phyloP scores from a whole-genome alignment of 495 filamentous ascomycete genomes.

The Hyaloscypha finlandica region DNA sequence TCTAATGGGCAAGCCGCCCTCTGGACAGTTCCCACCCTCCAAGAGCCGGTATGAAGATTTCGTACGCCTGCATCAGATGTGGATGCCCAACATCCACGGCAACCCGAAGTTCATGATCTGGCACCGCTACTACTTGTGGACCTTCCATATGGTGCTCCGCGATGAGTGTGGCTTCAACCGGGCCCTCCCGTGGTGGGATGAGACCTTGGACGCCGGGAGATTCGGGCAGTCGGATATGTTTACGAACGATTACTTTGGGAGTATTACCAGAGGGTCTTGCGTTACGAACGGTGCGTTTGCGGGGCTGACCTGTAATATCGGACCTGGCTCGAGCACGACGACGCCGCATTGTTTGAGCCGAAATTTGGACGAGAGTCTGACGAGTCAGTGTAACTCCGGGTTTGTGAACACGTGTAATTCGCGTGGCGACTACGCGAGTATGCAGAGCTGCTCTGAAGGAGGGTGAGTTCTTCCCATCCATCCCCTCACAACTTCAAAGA shows the following conservation, averaged over 20 bases:
- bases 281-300: constrained; percentile 9
- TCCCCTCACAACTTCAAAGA: not conserved
- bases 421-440: not conserved
- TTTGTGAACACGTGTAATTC: constrained; percentile 8
- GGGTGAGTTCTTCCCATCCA: not conserved
- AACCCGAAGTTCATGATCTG: constrained; percentile 60
- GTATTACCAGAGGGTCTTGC: not conserved
- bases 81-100: constrained; percentile 9
- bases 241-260: not conserved
- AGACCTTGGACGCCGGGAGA: constrained; percentile 8
- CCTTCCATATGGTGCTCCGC: constrained; percentile 65
- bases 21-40: constrained; percentile 23
- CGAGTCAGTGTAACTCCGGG: constrained; percentile 1
- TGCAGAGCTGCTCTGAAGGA: constrained; percentile 12
- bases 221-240: not conserved
- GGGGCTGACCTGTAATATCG: constrained; percentile 11
- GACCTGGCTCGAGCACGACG: constrained; percentile 10
- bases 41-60: constrained; percentile 12
- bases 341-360: constrained; percentile 10
- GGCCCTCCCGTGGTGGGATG: constrained; percentile 11
- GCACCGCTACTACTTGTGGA: constrained; percentile 68
- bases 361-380: constrained; percentile 1
- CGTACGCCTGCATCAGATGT: constrained; percentile 9
- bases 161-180: constrained; percentile 66
- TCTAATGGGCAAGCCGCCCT: constrained; percentile 38